Evolutionary conservation across 1,284 basidiomycete species (phyloP).

Genomic region (Cryptococcus depauperatus): DNA sequence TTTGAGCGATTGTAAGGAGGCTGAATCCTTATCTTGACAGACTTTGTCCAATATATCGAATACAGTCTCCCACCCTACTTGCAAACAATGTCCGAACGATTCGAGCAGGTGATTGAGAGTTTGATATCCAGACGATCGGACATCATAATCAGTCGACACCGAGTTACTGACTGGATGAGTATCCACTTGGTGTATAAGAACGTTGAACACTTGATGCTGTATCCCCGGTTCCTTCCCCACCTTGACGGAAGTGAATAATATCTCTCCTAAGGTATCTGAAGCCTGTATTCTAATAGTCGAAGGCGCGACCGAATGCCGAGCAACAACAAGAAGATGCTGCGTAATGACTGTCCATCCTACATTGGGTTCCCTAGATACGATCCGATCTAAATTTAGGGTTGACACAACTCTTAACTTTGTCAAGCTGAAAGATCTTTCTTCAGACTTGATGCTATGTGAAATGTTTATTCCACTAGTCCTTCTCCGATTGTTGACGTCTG

Average conservation of each 20-base stretch:
- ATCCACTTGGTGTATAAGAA: constrained; percentile 70
- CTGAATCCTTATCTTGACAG: constrained; percentile 46
- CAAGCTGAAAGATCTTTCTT: constrained; percentile 63
- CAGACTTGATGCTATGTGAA: constrained; percentile 59
- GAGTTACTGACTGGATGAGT: constrained; percentile 32
- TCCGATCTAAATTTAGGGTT: constrained; percentile 71
- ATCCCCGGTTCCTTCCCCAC: constrained; percentile 54
- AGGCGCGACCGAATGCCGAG: constrained; percentile 57
- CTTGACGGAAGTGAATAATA: constrained; percentile 60
- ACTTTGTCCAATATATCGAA: constrained; percentile 82
- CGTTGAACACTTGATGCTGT: constrained; percentile 73
- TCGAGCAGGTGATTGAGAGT: constrained; percentile 84
- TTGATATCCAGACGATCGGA: constrained; percentile 78
- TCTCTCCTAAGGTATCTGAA: constrained; percentile 72
- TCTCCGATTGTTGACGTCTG: constrained; percentile 51
- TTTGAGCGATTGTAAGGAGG: neutral
- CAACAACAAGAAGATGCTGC: constrained; percentile 64
- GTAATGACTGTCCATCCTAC: constrained; percentile 81
- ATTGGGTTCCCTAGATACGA: constrained; percentile 67
- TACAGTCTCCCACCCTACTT: constrained; percentile 85
- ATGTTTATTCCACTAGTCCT: constrained; percentile 77
- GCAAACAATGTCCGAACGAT: constrained; percentile 78
- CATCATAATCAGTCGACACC: constrained; percentile 52
- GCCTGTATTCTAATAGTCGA: constrained; percentile 79
- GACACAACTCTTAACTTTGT: constrained; percentile 72